These are phyloP conservation scores for Penicillium sclerotigenum DNA, from an alignment of 2,329 filamentous ascomycete species.

Conservation along the genomic window DNA sequence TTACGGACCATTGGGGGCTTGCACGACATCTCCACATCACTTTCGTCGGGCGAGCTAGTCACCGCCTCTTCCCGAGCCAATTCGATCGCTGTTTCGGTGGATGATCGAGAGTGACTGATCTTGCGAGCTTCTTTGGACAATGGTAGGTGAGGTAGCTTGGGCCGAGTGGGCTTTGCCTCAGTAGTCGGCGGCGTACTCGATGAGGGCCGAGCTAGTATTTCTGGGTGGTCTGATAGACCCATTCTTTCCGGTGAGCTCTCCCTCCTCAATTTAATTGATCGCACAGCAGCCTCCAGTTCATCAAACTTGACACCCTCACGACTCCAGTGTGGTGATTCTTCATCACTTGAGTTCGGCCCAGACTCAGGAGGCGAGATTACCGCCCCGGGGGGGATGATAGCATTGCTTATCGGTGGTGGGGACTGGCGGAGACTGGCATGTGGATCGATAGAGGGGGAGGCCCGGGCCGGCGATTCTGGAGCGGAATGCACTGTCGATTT, in stretches of 20 bases:
- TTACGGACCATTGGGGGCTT: slow-evolving; percentile 96
- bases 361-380: slow-evolving; percentile 92
- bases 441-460: slow-evolving; percentile 33
- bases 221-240: slow-evolving; percentile 11
- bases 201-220: slow-evolving; percentile 13
- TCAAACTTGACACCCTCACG: slow-evolving; percentile 49
- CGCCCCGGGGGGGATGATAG: slow-evolving; percentile 74
- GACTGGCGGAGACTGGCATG: slow-evolving; percentile 72
- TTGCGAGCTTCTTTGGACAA: slow-evolving; percentile 57
- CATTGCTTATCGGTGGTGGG: slow-evolving; percentile 74
- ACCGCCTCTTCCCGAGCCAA: slow-evolving; percentile 42
- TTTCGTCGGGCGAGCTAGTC: slow-evolving; percentile 46
- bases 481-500: slow-evolving; percentile 33
- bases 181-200: slow-evolving; percentile 29
- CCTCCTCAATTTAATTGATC: slow-evolving; percentile 60
- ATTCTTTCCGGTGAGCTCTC: slow-evolving; percentile 32
- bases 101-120: slow-evolving; percentile 60
- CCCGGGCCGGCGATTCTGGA: slow-evolving; percentile 25
- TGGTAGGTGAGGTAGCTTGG: slow-evolving; percentile 32
- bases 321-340: slow-evolving; percentile 50
- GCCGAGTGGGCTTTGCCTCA: neutral
- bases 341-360: slow-evolving; percentile 74
- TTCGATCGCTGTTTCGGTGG: slow-evolving; percentile 54
- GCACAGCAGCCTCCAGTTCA: slow-evolving; percentile 78
- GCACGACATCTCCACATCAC: slow-evolving; percentile 58